Base-by-base conservation (phyloP, 2,329 filamentous ascomycete genomes). In the Laburnicola sp. region DNA sequence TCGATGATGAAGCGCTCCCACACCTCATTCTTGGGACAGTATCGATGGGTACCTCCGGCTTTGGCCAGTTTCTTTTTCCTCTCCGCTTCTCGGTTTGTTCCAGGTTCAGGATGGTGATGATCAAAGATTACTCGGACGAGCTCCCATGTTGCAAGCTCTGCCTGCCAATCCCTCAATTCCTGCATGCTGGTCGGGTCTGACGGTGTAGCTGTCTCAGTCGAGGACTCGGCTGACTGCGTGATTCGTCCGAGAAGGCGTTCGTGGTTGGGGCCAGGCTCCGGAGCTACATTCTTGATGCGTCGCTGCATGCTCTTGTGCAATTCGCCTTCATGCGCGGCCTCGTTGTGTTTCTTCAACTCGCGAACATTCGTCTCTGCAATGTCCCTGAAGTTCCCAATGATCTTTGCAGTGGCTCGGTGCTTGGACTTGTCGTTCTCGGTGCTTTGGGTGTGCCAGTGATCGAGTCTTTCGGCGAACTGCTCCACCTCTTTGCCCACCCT, bases 91-190 rank as follows among this genome's bases (percentile, higher is more conserved):
- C 61, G 51, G 47, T 75, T 64, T 10, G 62, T 62, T 3, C 63
- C 68, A 8, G 70, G 69, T 30, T 67, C 63, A 38, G 75, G 75
- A 59, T 78, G 76, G 66, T 90, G 86, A 62, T 89, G 82, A 8
- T 87, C 85, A 45, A 96, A 80, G 54, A 96, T 78, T 34, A 89
- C 82, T 42, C 85, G 82, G 51, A 97, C 76, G 26, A 97, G 79
- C 66, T 95, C 86, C 94, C 94, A 99, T 0, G 91, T 94, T 63
- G 95, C 90, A 35, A 86, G 84, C 73, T 99, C 94, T 57, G 88
- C 82, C 71, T 95, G 86, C 80, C 91, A 87, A 49, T 84, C 82
- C 65, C 81, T 78, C 9, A 87, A 67, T 54, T 83, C 80, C 46
- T 79, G 69, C 21, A 79, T 65, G 37, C 70, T 74, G 28, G 74